Percentiles rank a stretch among this genome's conserved stretches.
phyloP scores from a whole-genome alignment of 805 yeast genomes.

The Cyberlindnera mycetangii region DNA sequence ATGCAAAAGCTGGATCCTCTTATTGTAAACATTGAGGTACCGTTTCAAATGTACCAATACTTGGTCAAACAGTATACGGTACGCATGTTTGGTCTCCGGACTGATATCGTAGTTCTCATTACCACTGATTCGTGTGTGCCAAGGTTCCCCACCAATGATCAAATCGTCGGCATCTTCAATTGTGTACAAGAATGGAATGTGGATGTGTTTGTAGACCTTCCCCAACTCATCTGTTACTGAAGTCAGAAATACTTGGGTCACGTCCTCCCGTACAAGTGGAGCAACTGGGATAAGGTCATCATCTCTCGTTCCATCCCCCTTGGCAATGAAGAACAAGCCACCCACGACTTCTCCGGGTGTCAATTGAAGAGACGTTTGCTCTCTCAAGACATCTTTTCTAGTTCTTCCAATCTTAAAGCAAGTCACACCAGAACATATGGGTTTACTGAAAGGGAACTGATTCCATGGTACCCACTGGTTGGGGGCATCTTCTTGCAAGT shows the following conservation, averaged over 20 bases:
- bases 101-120: constrained; percentile 6
- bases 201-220: not conserved
- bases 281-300: constrained; percentile 5
- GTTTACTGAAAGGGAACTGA: not conserved
- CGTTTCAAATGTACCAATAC: not conserved
- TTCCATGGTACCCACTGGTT: constrained; percentile 1
- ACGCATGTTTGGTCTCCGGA: constrained; percentile 1
- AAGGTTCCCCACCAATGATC: not conserved
- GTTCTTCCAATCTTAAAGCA: constrained; percentile 9
- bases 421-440: constrained; percentile 5
- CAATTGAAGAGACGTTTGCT: not conserved
- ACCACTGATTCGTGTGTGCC: constrained; percentile 6
- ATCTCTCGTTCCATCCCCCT: constrained; percentile 11
- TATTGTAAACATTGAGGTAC: constrained; percentile 4
- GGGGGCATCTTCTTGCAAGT: not conserved
- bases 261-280: constrained; percentile 4
- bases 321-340: constrained; percentile 5
- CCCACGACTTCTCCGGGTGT: constrained; percentile 1
- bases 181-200: constrained; percentile 3
- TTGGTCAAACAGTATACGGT: constrained; percentile 2
- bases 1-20: constrained; percentile 2
- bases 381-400: constrained; percentile 4
- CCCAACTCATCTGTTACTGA: not conserved
- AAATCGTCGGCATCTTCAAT: not conserved
- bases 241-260: constrained; percentile 2